These are phyloP conservation scores for Xerocomellus chrysenteron DNA, from an alignment of 768 basidiomycete genomes.

Conservation along the genomic window DNA sequence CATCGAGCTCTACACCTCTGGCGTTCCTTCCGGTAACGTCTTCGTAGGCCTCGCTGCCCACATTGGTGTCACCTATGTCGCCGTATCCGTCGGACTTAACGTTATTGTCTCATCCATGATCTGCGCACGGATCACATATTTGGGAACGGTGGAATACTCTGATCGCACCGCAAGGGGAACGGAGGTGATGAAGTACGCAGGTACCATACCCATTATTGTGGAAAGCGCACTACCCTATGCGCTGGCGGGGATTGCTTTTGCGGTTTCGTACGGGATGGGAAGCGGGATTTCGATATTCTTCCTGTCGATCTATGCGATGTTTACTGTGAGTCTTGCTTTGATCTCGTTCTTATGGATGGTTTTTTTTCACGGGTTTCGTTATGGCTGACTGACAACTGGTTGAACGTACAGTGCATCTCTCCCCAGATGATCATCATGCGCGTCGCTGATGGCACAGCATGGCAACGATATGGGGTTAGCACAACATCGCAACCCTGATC, in stretches of 20 bases:
- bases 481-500: not conserved
- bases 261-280: slow-evolving; percentile 4
- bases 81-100: slow-evolving; percentile 11
- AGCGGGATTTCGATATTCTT: slow-evolving; percentile 6
- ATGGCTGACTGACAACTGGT: not conserved
- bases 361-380: not conserved
- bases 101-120: slow-evolving; percentile 5
- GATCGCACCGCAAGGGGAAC: too few relatives aligned
- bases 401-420: slow-evolving; percentile 6
- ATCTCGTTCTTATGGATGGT: not conserved
- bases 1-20: not conserved
- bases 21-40: not conserved
- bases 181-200: not conserved
- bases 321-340: slow-evolving; percentile 3
- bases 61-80: slow-evolving; percentile 8
- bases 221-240: slow-evolving; percentile 16
- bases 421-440: slow-evolving; percentile 14
- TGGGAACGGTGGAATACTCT: not conserved
- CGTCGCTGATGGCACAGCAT: slow-evolving; percentile 5
- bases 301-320: slow-evolving; percentile 9
- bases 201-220: slow-evolving; percentile 6
- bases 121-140: slow-evolving; percentile 6
- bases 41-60: slow-evolving; percentile 3
- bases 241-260: slow-evolving; percentile 7
- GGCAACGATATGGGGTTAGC: not conserved